phyloP scores from a whole-genome alignment of 2,329 filamentous ascomycete species.

The Moelleriella libera region DNA sequence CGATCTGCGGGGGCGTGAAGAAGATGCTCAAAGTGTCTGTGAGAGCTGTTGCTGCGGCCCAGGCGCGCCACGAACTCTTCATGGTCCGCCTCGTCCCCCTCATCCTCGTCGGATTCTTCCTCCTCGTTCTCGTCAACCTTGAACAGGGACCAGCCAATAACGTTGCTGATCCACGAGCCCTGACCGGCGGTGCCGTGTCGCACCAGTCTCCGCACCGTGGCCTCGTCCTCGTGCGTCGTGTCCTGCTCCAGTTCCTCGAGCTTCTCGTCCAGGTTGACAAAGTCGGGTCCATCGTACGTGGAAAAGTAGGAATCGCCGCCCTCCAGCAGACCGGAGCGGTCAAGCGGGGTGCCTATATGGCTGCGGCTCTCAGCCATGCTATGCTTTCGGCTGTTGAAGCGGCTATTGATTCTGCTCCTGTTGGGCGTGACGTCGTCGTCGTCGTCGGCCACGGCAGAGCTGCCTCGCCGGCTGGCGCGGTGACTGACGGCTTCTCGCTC shows the following conservation, averaged over 20 bases:
- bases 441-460: constrained; percentile 15
- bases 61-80: constrained; percentile 14
- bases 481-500: constrained; percentile 35
- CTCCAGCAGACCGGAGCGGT: constrained; percentile 18
- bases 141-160: constrained; percentile 48
- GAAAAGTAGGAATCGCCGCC: constrained; percentile 31
- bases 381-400: constrained; percentile 28
- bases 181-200: constrained; percentile 35
- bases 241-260: constrained; percentile 40
- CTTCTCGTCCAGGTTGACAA: constrained; percentile 47
- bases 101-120: constrained; percentile 25
- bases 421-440: constrained; percentile 22
- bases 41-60: constrained; percentile 18
- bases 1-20: constrained; percentile 26
- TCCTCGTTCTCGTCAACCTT: constrained; percentile 47
- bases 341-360: constrained; percentile 29
- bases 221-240: constrained; percentile 41
- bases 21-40: constrained; percentile 25
- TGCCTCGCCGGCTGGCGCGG: constrained; percentile 32
- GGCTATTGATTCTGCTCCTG: constrained; percentile 34
- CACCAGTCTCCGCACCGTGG: constrained; percentile 41
- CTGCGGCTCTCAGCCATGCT: constrained; percentile 20
- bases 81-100: constrained; percentile 13
- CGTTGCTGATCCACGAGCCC: constrained; percentile 43
- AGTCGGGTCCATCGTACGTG: constrained; percentile 37